Base-by-base conservation (phyloP, 345 rosid species). In the Lumnitzera littorea region DNA sequence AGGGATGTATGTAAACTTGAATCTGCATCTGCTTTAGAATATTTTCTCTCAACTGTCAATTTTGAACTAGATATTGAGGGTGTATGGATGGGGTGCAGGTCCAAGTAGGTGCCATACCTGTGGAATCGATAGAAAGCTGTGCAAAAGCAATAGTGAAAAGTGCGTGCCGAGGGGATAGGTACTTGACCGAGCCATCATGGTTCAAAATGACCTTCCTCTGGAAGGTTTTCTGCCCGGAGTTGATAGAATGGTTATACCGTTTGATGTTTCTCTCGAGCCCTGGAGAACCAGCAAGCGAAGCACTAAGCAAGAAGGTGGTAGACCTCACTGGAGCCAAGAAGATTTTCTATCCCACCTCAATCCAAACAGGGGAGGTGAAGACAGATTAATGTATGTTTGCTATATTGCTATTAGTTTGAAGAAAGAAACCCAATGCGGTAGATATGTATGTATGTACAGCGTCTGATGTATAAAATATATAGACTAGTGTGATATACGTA, bases 191-290 rank as follows among this genome's bases (percentile, higher is more conserved):
- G 51, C 86, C 89, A 1, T 23, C 72, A 0, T 70, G 82, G 80
- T 10, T 58, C 36, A 48, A 50, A 61, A 13, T 57, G 25, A 55
- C 61, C 0, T 59, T 64, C 20, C 25, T 58, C 16, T 80, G 76
- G 81, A 73, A 72, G 76, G 74, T 64, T 43, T 67, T 83, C 31
- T 70, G 79, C 64, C 81, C 83, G 0, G 83, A 80, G 66, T 47
- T 70, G 12, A 13, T 80, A 5, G 84, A 72, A 57, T 68, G 81
- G 77, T 23, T 14, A 1, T 52, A 14, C 59, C 57, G 69, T 25
- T 48, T 67, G 31, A 16, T 67, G 24, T 41, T 60, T 55, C 53
- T 70, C 20, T 13, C 67, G 1, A 12, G 27, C 11, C 63, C 70
- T 1, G 78, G 76, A 46, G 57, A 63, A 62, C 62, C 73, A 24